These are phyloP conservation scores for Rhizopogon roseolus DNA, from an alignment of 768 basidiomycete species.

Conservation along the genomic window DNA sequence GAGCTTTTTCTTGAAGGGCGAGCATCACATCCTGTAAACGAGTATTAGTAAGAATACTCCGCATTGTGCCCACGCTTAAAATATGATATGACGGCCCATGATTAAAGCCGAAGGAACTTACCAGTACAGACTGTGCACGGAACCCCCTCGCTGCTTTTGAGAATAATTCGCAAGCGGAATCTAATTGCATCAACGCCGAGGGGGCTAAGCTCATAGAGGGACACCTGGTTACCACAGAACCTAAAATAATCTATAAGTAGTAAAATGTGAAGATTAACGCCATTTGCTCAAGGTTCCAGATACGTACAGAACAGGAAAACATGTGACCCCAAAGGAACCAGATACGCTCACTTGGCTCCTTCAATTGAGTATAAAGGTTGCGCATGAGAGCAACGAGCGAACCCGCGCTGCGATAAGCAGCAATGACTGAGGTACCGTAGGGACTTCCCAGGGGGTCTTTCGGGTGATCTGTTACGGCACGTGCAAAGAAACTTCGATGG, in stretches of 20 bases:
- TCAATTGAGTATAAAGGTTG: constrained; percentile 60
- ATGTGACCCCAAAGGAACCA: constrained; percentile 49
- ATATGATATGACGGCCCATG: background rate
- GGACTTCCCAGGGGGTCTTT: constrained; percentile 71
- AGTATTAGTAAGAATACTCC: background rate
- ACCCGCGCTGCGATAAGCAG: constrained; percentile 69
- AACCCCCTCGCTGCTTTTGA: constrained; percentile 65
- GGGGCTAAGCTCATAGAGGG: constrained; percentile 77
- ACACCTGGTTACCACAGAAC: constrained; percentile 73
- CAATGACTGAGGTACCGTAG: constrained; percentile 69
- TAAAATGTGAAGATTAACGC: background rate
- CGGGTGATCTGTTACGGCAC: constrained; percentile 68
- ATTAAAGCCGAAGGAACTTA: constrained; percentile 24
- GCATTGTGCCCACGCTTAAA: background rate
- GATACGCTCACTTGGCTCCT: constrained; percentile 58
- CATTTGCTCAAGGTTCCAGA: constrained; percentile 9
- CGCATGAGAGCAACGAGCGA: constrained; percentile 68
- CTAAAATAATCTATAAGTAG: constrained; percentile 50
- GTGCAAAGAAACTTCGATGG: constrained; percentile 70
- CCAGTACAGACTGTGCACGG: constrained; percentile 60
- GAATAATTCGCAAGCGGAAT: constrained; percentile 72
- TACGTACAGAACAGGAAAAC: constrained; percentile 60
- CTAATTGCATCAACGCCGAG: constrained; percentile 67
- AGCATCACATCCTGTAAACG: constrained; percentile 55
- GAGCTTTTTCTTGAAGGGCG: constrained; percentile 59